phyloP scores from a whole-genome alignment of 2,329 filamentous ascomycete species.

The Epichloe elymi region DNA sequence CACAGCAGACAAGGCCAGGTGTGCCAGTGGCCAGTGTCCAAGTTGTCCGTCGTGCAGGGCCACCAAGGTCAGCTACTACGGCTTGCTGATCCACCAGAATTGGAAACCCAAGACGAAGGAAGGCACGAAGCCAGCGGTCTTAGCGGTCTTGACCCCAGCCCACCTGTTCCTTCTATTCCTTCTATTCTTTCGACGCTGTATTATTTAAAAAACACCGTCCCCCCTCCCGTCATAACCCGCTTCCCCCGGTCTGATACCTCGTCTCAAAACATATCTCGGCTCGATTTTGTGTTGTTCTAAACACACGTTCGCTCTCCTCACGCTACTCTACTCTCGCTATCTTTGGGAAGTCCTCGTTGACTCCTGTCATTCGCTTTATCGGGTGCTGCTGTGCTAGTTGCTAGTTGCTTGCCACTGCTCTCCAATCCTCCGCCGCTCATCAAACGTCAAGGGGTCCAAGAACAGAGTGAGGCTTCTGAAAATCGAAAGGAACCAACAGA shows the following conservation, averaged over 20 bases:
- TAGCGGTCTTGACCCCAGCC: neutral
- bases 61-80: too few relatives aligned
- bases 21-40: too few relatives aligned
- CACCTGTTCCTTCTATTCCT: neutral
- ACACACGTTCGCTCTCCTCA: slow-evolving; percentile 37
- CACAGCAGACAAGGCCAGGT: too few relatives aligned
- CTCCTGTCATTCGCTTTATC: slow-evolving; percentile 64
- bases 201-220: slow-evolving; percentile 9
- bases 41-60: too few relatives aligned
- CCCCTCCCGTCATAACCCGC: neutral
- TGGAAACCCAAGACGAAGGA: too few relatives aligned
- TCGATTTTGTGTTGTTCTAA: slow-evolving; percentile 2
- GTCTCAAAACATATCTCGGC: slow-evolving; percentile 3
- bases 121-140: too few relatives aligned
- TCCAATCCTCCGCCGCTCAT: slow-evolving; percentile 11
- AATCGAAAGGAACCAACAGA: neutral
- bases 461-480: neutral
- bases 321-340: slow-evolving; percentile 24
- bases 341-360: slow-evolving; percentile 58
- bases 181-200: neutral
- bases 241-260: slow-evolving; percentile 4
- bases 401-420: slow-evolving; percentile 23
- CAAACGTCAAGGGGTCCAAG: too few relatives aligned
- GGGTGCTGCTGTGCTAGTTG: slow-evolving; percentile 13
- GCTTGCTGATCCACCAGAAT: too few relatives aligned